Conservation (phyloP, 768 basidiomycete species). For the Amanita muscaria region DNA sequence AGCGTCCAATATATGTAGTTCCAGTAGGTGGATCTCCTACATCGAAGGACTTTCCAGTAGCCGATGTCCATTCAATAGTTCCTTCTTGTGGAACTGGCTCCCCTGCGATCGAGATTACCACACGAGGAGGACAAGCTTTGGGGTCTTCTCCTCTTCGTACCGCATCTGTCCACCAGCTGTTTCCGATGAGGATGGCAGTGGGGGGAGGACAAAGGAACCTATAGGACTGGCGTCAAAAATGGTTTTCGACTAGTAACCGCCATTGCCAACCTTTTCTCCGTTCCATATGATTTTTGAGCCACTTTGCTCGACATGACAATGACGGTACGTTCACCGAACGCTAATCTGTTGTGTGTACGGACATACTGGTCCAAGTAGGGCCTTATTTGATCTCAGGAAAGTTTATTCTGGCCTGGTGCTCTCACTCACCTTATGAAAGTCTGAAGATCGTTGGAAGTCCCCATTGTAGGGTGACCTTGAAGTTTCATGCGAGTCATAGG, state of each 20-base stretch:
- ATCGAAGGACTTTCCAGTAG: constrained; percentile 79
- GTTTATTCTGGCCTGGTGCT: constrained; percentile 11
- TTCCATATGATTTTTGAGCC: constrained; percentile 95
- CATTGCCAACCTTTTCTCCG: constrained; percentile 71
- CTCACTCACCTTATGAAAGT: constrained; percentile 64
- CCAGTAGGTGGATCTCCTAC: constrained; percentile 68
- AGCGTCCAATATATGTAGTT: constrained; percentile 86
- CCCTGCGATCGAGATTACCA: constrained; percentile 87
- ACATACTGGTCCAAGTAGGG: constrained; percentile 84
- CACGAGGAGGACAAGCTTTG: constrained; percentile 67
- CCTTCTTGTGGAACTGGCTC: constrained; percentile 83
- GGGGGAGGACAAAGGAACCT: constrained; percentile 92
- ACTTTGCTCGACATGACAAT: constrained; percentile 98
- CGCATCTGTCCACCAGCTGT: constrained; percentile 89
- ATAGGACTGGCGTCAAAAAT: constrained; percentile 8
- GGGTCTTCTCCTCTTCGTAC: constrained; percentile 66
- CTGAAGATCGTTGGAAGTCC: constrained; percentile 62
- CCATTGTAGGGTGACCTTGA: constrained; percentile 46
- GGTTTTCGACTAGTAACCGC: not conserved
- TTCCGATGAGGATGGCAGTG: constrained; percentile 89
- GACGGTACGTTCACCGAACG: constrained; percentile 87
- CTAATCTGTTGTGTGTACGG: constrained; percentile 74
- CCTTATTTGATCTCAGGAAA: constrained; percentile 27
- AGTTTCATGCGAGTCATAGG: constrained; percentile 59
- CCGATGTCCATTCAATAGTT: constrained; percentile 79